Conservation (phyloP, 352 stramenopile genomes). For the Phytophthora aleatoria region DNA sequence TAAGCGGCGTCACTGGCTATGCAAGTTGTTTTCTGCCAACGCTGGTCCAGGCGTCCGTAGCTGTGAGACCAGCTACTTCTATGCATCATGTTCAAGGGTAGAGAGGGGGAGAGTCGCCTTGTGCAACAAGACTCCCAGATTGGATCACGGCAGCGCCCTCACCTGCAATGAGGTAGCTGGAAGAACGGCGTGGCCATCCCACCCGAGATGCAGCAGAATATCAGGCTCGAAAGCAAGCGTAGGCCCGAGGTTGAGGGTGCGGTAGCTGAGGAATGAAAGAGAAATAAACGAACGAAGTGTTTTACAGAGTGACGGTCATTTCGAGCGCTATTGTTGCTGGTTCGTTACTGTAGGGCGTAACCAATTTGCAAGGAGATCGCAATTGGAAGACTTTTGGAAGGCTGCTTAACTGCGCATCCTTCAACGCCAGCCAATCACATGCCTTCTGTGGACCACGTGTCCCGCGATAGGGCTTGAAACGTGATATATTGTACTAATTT, state of each 20-base stretch:
- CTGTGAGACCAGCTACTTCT: conserved; percentile 30
- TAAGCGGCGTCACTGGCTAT: conserved; percentile 26
- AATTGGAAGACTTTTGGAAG: not conserved
- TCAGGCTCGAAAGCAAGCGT: conserved; percentile 9
- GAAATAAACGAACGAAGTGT: not conserved
- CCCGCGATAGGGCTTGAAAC: not conserved
- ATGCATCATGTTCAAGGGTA: not conserved
- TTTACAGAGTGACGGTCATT: not conserved
- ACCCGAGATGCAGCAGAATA: conserved; percentile 15
- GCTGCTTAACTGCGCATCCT: not conserved
- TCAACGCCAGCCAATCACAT: not conserved
- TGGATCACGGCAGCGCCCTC: conserved; percentile 9
- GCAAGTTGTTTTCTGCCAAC: conserved; percentile 27
- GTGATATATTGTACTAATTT: not conserved
- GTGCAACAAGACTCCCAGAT: conserved; percentile 8
- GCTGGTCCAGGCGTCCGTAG: conserved; percentile 15
- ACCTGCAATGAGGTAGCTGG: conserved; percentile 21
- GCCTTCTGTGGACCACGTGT: not conserved
- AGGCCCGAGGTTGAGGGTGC: not conserved
- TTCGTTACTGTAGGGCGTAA: not conserved
- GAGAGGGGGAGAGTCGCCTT: conserved; percentile 17
- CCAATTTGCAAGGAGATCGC: not conserved
- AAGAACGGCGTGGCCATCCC: conserved; percentile 17
- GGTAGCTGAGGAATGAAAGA: not conserved
- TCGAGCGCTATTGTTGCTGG: not conserved